Base-by-base conservation (phyloP, 2,329 filamentous ascomycete species). In the Apiospora hydei region DNA sequence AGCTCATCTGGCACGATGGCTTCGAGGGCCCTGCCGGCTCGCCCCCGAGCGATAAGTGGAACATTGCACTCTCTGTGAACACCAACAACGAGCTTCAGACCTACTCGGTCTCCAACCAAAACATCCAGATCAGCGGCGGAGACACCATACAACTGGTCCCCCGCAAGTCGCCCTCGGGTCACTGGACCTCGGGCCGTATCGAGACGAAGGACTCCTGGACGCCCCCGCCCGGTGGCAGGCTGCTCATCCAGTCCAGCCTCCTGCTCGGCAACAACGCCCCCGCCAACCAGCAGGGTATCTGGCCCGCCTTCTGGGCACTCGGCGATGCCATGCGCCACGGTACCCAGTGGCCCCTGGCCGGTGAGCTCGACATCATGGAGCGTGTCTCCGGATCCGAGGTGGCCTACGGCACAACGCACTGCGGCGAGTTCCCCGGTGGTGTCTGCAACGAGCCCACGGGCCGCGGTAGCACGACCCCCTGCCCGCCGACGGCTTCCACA, bases 221-320 rank as follows among this genome's bases (percentile, higher is more conserved):
- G 2, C 85, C 86, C 0, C 64, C 78, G 21, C 77, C 82, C 1
- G 84, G 84, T 67, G 79, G 79, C 46, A 75, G 77, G 67, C 86
- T 86, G 49, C 77, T 85, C 44, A 82, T 83, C 67, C 84, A 88
- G 77, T 83, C 83, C 13, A 78, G 78, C 57, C 80, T 88, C 70
- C 83, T 85, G 10, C 85, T 86, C 73, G 87, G 86, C 44, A 71
- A 72, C 71, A 82, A 82, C 77, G 70, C 78, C 14, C 72, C 77
- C 21, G 74, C 74, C 43, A 80, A 82, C 68, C 86, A 87, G 79
- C 81, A 85, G 75, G 86, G 86, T 16, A 81, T 88, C 74, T 88
- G 86, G 86, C 86, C 86, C 2, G 86, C 86, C 4, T 88, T 88
- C 76, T 88, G 86, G 86, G 79, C 87, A 70, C 82, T 88, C 0